A percentile compares a stretch with the other conserved stretches of the same genome.
Evolutionary conservation across 2,329 filamentous ascomycete species (phyloP).

Genomic region (Colletotrichum sojae): DNA sequence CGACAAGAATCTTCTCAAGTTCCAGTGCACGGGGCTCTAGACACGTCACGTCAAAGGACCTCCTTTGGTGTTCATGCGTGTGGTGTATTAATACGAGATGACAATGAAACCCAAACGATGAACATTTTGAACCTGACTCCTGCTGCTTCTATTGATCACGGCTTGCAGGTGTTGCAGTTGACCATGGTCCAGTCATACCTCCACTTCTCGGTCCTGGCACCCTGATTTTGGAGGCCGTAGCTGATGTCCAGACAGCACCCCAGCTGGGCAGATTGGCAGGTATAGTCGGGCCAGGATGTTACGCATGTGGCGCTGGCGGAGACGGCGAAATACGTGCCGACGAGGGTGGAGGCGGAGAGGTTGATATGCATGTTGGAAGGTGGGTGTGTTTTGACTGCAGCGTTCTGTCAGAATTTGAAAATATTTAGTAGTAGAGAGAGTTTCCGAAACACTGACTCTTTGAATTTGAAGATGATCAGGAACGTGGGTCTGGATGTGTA

Average conservation of each 20-base stretch:
- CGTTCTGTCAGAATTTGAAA: too few relatives aligned
- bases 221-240: not conserved
- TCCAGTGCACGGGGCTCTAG: conserved; percentile 37
- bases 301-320: not conserved
- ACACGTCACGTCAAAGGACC: too few relatives aligned
- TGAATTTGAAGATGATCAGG: too few relatives aligned
- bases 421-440: too few relatives aligned
- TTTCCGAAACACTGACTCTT: too few relatives aligned
- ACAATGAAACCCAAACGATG: too few relatives aligned
- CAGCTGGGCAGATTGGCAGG: not conserved
- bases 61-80: too few relatives aligned
- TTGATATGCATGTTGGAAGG: not conserved
- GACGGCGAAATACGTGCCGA: not conserved
- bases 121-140: too few relatives aligned
- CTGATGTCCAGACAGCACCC: conserved; percentile 8
- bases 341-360: not conserved
- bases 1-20: conserved; percentile 32
- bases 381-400: not conserved
- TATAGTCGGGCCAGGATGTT: conserved; percentile 5
- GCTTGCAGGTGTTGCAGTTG: conserved; percentile 15
- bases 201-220: not conserved
- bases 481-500: too few relatives aligned
- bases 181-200: not conserved
- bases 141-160: not conserved
- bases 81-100: too few relatives aligned